Evolutionary conservation across 768 basidiomycete genomes (phyloP).

Genomic region (Trametes cubensis): DNA sequence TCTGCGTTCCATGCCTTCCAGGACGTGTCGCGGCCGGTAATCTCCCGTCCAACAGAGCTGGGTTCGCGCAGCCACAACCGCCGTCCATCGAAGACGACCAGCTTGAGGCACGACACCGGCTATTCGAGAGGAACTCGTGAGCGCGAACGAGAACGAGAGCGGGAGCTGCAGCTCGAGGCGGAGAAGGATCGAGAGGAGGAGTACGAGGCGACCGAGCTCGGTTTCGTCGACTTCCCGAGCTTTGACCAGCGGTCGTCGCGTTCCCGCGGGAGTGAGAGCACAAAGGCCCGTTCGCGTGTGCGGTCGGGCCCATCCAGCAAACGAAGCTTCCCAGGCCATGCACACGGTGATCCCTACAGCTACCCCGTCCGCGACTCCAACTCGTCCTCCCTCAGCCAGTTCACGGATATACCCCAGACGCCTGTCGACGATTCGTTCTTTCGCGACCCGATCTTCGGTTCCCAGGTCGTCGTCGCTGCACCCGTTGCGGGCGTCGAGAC

Average conservation of each 20-base stretch:
- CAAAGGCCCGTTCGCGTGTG: conserved; percentile 19
- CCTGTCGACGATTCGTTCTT: conserved; percentile 50
- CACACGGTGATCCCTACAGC: conserved; percentile 22
- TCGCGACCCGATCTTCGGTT: conserved; percentile 31
- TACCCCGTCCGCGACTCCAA: conserved; percentile 60
- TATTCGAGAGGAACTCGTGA: conserved; percentile 15
- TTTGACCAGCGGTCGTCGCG: conserved; percentile 15
- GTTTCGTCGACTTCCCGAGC: conserved; percentile 22
- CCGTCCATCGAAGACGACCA: conserved; percentile 25
- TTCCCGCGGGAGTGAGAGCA: conserved; percentile 13
- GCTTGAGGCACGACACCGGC: conserved; percentile 23
- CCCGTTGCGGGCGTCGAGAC: conserved; percentile 80
- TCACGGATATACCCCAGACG: conserved; percentile 73
- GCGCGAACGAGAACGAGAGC: conserved; percentile 10
- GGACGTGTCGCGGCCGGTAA: conserved; percentile 23
- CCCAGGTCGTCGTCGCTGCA: conserved; percentile 68
- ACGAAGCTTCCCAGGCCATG: conserved; percentile 12
- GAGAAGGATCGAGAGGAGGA: conserved; percentile 1
- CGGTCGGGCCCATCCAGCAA: conserved; percentile 21
- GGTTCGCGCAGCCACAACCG: conserved; percentile 21
- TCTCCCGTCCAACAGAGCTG: conserved; percentile 24
- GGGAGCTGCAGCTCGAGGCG: conserved; percentile 7
- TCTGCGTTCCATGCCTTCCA: conserved; percentile 28
- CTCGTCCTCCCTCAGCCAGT: conserved; percentile 63
- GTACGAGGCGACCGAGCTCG: conserved; percentile 13